Percentiles rank a stretch among this genome's conserved stretches.
phyloP scores from a whole-genome alignment of 2,329 filamentous ascomycete genomes.

The Pseudogymnoascus sp. region DNA sequence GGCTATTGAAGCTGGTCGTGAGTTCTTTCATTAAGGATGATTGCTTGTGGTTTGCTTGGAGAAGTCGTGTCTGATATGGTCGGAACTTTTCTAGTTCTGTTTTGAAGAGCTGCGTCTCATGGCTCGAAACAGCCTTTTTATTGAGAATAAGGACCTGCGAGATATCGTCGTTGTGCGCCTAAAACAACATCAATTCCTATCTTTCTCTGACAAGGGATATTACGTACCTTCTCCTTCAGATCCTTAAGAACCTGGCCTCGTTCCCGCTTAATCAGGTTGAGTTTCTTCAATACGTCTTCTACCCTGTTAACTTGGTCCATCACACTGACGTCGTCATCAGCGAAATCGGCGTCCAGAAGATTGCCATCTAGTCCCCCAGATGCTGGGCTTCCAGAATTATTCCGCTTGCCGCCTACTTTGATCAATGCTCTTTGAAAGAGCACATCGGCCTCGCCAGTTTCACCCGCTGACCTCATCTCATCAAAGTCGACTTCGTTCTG shows the following conservation, averaged over 20 bases:
- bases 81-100: conserved; percentile 96
- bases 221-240: conserved; percentile 84
- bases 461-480: conserved; percentile 86
- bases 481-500: conserved; percentile 87
- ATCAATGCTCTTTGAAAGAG: conserved; percentile 83
- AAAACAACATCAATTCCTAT: conserved; percentile 1
- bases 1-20: conserved; percentile 74
- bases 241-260: conserved; percentile 89
- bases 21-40: conserved; percentile 91
- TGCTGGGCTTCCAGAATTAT: conserved; percentile 51
- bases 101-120: conserved; percentile 88
- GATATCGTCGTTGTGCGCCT: conserved; percentile 96
- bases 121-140: conserved; percentile 91
- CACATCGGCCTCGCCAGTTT: conserved; percentile 78
- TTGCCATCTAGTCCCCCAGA: conserved; percentile 59
- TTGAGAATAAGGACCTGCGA: conserved; percentile 95
- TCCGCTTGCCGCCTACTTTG: conserved; percentile 61
- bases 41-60: conserved; percentile 95
- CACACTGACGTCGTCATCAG: conserved; percentile 71
- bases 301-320: conserved; percentile 83
- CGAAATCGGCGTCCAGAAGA: conserved; percentile 86
- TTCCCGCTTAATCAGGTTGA: conserved; percentile 89
- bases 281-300: conserved; percentile 82
- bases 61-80: conserved; percentile 80
- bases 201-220: not conserved